These are phyloP conservation scores for Dioszegia hungarica DNA, from an alignment of 768 basidiomycete genomes.

Conservation along the genomic window DNA sequence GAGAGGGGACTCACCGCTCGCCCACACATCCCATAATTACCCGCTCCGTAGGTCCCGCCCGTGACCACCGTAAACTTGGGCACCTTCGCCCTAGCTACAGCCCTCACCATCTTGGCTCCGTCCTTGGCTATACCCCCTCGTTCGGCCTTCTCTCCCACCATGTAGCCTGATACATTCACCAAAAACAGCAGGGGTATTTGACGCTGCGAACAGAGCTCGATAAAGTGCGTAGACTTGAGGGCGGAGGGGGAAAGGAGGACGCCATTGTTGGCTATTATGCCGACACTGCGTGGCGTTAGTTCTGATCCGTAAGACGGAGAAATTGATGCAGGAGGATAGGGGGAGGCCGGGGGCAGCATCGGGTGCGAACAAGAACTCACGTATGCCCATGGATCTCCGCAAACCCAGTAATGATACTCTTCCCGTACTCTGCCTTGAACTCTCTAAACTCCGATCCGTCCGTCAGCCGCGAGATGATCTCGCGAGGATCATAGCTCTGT, in stretches of 20 bases:
- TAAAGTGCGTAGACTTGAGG: constrained; percentile 90
- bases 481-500: constrained; percentile 87
- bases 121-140: constrained; percentile 92
- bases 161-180: constrained; percentile 92
- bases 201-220: constrained; percentile 86
- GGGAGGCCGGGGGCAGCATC: too few relatives aligned
- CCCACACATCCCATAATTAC: constrained; percentile 94
- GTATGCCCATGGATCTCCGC: constrained; percentile 44
- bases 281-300: constrained; percentile 54
- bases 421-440: constrained; percentile 93
- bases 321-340: too few relatives aligned
- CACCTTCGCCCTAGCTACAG: constrained; percentile 68
- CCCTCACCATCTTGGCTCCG: constrained; percentile 91
- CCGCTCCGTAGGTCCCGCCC: constrained; percentile 90
- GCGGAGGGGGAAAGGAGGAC: constrained; percentile 92
- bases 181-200: constrained; percentile 85
- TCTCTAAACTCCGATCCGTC: constrained; percentile 89
- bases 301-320: too few relatives aligned
- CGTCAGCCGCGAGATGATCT: constrained; percentile 84
- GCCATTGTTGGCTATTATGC: constrained; percentile 90
- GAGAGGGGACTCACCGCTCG: constrained; percentile 63
- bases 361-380: too few relatives aligned
- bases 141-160: constrained; percentile 96
- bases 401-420: constrained; percentile 74
- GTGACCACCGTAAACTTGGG: constrained; percentile 91